Evolutionary conservation across 768 basidiomycete genomes (phyloP), one percentile per base, ranked within the genome.

Genomic region (Paxillus ammoniavirescens): DNA sequence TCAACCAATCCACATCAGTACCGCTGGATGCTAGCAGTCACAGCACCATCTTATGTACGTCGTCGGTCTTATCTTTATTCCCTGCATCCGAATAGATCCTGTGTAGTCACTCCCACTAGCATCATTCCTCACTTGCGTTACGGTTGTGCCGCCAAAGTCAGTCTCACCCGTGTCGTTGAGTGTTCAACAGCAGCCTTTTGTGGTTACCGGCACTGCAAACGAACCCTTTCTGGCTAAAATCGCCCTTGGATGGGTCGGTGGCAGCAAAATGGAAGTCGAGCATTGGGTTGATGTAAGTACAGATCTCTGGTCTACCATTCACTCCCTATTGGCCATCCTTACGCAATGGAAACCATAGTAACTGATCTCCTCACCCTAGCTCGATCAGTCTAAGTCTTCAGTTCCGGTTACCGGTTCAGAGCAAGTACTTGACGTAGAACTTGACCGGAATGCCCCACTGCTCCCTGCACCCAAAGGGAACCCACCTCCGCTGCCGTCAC

Each of bases 241-340:
- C 17, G 63, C 64, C 1, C 65, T 80, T 33, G 60, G 65, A 36
- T 80, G 76, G 77, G 70, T 62, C 23, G 76, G 75, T 13, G 62
- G 64, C 18, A 71, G 71, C 47, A 82, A 77, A 57, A 71, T 72
- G 55, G 74, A 74, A 43, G 65, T 81, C 15, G 78, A 81, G 8
- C 79, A 81, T 48, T 82, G 79, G 79, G 72, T 81, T 7, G 77
- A 81, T 60, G 80, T 78, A 59, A 52, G 72, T 66, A 21, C 21
- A 37, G 5, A 26, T 50, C 31, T 40, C 23, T 15, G 42, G 49
- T 26, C 6, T 37, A 31, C 3, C 13, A 31, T 53, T 31, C 35
- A 17, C 17, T 33, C 12, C 36, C 49, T 30, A 18, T 17, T 21
- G 26, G 47, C 38, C 15, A 15, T 47, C 41, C 28, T 42, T 28